Conservation (phyloP, 2,329 filamentous ascomycete species). For the Juglanconis oblonga region DNA sequence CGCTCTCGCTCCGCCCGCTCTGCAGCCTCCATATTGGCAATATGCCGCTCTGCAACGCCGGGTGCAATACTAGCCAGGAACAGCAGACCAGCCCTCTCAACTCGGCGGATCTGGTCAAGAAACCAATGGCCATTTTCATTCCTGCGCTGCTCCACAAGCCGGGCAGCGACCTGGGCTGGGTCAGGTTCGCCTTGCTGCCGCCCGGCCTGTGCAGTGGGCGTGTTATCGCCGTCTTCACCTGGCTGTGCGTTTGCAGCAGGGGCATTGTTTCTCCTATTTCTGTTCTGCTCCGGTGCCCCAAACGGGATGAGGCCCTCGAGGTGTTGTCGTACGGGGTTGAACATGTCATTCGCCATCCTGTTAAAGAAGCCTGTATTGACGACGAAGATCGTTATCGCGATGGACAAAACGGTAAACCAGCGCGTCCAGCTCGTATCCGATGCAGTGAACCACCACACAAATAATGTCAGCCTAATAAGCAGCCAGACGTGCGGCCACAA, state of each 20-base stretch:
- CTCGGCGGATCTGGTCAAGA: slow-evolving; percentile 46
- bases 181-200: slow-evolving; percentile 33
- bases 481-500: slow-evolving; percentile 64
- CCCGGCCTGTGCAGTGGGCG: slow-evolving; percentile 26
- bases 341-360: slow-evolving; percentile 50
- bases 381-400: slow-evolving; percentile 56
- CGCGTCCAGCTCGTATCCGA: slow-evolving; percentile 57
- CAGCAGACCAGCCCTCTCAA: slow-evolving; percentile 59
- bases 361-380: slow-evolving; percentile 59
- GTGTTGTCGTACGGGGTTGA: slow-evolving; percentile 56
- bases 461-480: slow-evolving; percentile 52
- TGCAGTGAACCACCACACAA: slow-evolving; percentile 65
- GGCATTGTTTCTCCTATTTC: slow-evolving; percentile 22
- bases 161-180: slow-evolving; percentile 51
- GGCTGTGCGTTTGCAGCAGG: slow-evolving; percentile 12
- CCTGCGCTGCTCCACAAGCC: slow-evolving; percentile 48
- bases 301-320: slow-evolving; percentile 58
- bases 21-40: slow-evolving; percentile 54
- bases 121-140: slow-evolving; percentile 47
- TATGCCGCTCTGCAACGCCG: slow-evolving; percentile 63
- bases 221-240: slow-evolving; percentile 22
- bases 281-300: slow-evolving; percentile 33
- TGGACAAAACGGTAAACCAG: slow-evolving; percentile 52
- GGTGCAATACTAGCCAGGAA: slow-evolving; percentile 66
- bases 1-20: slow-evolving; percentile 43